These are phyloP conservation scores for Hanseniaspora nectarophila DNA, from an alignment of 805 yeast genomes.

Conservation along the genomic window DNA sequence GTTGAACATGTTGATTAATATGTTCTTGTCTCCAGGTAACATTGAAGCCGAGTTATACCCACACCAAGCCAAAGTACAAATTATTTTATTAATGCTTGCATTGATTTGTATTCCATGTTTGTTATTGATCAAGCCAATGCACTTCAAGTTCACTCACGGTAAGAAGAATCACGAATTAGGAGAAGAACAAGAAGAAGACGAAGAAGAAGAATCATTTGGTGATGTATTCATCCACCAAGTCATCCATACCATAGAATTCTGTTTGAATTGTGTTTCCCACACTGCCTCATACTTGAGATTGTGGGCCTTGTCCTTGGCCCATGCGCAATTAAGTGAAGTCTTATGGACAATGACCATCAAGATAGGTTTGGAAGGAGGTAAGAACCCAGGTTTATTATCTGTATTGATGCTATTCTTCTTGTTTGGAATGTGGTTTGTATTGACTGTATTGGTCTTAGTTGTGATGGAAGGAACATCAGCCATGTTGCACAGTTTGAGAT, in stretches of 20 bases:
- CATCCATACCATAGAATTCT: slow-evolving; percentile 68
- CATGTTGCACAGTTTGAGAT: slow-evolving; percentile 63
- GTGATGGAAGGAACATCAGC: slow-evolving; percentile 80
- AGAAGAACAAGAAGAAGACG: slow-evolving; percentile 20
- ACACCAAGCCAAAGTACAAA: slow-evolving; percentile 53
- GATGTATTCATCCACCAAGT: slow-evolving; percentile 70
- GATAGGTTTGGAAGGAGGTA: slow-evolving; percentile 50
- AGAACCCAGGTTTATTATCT: slow-evolving; percentile 29
- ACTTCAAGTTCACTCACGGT: slow-evolving; percentile 26
- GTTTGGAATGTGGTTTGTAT: slow-evolving; percentile 64
- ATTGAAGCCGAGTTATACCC: slow-evolving; percentile 54
- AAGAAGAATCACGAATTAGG: slow-evolving; percentile 13
- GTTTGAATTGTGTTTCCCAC: slow-evolving; percentile 67
- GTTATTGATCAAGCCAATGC: slow-evolving; percentile 52
- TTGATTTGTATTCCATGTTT: slow-evolving; percentile 66
- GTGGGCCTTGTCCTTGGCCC: slow-evolving; percentile 72
- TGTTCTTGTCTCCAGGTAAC: slow-evolving; percentile 64
- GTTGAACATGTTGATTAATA: slow-evolving; percentile 60
- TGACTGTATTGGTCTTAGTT: slow-evolving; percentile 58
- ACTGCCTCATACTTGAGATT: slow-evolving; percentile 67
- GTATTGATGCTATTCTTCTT: slow-evolving; percentile 46
- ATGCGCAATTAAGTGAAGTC: slow-evolving; percentile 64
- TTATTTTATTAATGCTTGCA: slow-evolving; percentile 46
- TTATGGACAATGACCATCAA: slow-evolving; percentile 66
- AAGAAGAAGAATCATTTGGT: slow-evolving; percentile 42